Evolutionary conservation across 345 rosid species (phyloP), one percentile per base, ranked within the genome.

Genomic region (Pugionium dolabratum): DNA sequence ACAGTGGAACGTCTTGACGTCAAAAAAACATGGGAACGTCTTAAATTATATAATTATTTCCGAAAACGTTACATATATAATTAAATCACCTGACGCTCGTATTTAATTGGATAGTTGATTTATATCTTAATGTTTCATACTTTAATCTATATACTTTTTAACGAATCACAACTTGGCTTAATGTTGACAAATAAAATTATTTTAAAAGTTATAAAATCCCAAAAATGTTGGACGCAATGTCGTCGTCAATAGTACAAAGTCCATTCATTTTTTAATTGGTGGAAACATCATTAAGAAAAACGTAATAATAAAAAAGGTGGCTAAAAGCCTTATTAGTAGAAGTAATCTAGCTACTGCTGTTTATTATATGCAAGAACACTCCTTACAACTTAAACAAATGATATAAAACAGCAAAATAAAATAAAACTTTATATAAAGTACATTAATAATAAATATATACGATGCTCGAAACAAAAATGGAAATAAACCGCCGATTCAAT

Each of bases 391-490:
- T 50, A 33, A 11, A 55, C 28, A 45, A 9, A 57, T 50, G 42
- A 33, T 18, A 58, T 58, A 49, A 33, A 34, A 0, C 5, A 45
- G 41, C n/a, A 3, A 36, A 7, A 61, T 2, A 4, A 29, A 7
- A 35, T 44, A 54, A 63, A 66, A 42, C 25, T 57, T 58, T 29
- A 65, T 30, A 61, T 46, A 41, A 52, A 47, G 36, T 45, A 70
- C 50, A 70, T 50, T 11, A 53, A 45, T 3, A 67, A 9, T 67
- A 67, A 18, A 2, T 40, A 40, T 31, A 43, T 49, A 54, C 48
- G 55, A 30, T 25, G 62, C n/a, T 36, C 26, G 61, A 53, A 73
- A 66, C 66, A 73, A 73, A 64, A 72, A 64, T 72, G 76, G 67
- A 73, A 73, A 60, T 6, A 66, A 73, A 59, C 49, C 44, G 9